phyloP scores from a whole-genome alignment of 306 rosid species.

The Fragaria ananassa region DNA sequence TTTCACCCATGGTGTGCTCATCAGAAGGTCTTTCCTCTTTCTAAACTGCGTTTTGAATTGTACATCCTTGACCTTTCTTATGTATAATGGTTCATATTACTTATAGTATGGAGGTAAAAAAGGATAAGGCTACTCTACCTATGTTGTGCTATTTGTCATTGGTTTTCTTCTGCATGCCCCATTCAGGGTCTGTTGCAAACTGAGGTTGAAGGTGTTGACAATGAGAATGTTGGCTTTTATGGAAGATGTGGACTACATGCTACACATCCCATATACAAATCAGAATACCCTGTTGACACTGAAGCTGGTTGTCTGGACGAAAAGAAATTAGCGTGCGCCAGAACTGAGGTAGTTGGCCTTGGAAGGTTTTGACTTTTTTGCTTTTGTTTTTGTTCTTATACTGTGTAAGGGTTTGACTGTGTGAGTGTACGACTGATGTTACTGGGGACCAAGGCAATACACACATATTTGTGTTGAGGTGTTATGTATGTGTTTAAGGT shows the following conservation, averaged over 20 bases:
- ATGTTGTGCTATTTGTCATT: not conserved
- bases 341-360: conserved; percentile 47
- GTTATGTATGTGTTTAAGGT: not conserved
- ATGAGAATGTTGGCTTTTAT: conserved; percentile 56
- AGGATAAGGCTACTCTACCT: not conserved
- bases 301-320: conserved; percentile 32
- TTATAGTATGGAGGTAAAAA: not conserved
- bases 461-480: not conserved
- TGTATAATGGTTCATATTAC: not conserved
- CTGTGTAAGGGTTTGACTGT: not conserved
- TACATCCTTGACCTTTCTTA: conserved; percentile 3
- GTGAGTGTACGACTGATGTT: not conserved
- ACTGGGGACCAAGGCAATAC: not conserved
- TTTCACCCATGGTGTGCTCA: conserved; percentile 86
- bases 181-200: conserved; percentile 62
- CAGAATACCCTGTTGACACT: conserved; percentile 23
- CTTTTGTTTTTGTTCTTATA: not conserved
- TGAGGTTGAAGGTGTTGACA: conserved; percentile 56
- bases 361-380: not conserved
- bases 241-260: conserved; percentile 64
- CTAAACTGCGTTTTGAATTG: not conserved
- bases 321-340: conserved; percentile 48
- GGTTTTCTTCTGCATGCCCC: not conserved
- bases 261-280: conserved; percentile 28
- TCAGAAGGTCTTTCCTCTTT: conserved; percentile 43